These are phyloP conservation scores for Aspergillus sp. DNA, from an alignment of 2,329 filamentous ascomycete genomes.

Conservation along the genomic window DNA sequence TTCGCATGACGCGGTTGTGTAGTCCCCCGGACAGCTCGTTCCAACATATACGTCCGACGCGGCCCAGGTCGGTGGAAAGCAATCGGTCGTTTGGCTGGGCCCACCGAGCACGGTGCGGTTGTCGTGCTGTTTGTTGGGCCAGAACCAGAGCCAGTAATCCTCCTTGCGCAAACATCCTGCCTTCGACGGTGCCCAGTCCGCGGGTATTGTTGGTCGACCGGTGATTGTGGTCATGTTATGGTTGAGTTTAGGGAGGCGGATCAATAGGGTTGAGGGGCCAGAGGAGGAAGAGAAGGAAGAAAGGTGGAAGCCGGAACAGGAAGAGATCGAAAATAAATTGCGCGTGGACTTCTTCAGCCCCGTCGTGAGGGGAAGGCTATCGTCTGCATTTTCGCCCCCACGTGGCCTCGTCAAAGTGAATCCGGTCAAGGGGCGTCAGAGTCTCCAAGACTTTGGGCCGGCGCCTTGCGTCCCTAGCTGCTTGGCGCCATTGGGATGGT, in stretches of 20 bases:
- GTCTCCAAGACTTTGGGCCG: not conserved
- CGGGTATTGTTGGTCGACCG: not conserved
- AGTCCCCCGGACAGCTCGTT: not conserved
- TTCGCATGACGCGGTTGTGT: not conserved
- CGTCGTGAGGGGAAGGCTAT: no score
- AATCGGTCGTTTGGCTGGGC: not conserved
- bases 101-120: not conserved
- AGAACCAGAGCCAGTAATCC: not conserved
- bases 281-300: no score
- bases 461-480: not conserved
- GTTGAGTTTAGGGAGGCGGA: not conserved
- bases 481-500: not conserved
- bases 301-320: no score
- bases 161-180: not conserved
- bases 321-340: no score
- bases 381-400: not conserved
- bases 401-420: not conserved
- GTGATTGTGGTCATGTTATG: not conserved
- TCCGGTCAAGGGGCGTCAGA: not conserved
- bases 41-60: not conserved
- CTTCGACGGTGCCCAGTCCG: not conserved
- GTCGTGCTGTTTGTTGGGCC: not conserved
- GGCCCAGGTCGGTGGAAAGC: not conserved
- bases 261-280: not conserved
- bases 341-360: no score